phyloP scores from a whole-genome alignment of 495 filamentous ascomycete species.

The Penicillium subrubescens region DNA sequence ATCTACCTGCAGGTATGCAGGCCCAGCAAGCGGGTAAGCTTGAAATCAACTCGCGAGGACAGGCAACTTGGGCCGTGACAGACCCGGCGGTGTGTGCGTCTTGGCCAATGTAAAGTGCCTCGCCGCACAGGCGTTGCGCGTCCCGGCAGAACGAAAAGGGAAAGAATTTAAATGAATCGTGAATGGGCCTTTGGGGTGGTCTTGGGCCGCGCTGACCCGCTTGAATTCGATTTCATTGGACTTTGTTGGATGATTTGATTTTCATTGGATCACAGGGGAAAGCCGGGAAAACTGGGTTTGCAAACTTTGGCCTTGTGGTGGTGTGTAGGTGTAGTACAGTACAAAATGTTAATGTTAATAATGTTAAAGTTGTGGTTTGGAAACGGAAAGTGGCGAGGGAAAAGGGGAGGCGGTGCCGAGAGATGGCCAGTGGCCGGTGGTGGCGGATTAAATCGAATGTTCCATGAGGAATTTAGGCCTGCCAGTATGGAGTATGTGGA shows the following conservation, averaged over 20 bases:
- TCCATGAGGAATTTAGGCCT: not conserved
- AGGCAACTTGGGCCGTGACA: not conserved
- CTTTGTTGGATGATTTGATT: not conserved
- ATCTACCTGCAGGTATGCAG: not conserved
- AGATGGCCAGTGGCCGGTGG: not conserved
- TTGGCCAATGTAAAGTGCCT: constrained; percentile 1
- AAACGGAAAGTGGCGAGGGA: not conserved
- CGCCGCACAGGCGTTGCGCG: constrained; percentile 10
- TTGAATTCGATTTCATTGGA: not conserved
- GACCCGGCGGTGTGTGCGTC: constrained; percentile 7
- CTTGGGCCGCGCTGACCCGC: constrained; percentile 14
- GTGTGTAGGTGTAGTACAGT: not conserved
- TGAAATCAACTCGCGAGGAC: not conserved
- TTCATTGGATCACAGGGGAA: not conserved
- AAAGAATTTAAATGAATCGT: not conserved
- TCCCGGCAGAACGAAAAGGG: constrained; percentile 16
- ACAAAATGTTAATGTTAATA: too few species aligned
- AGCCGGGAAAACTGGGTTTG: not conserved
- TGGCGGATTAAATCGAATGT: not conserved
- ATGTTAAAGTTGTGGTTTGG: not conserved
- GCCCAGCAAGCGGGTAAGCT: not conserved
- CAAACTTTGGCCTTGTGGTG: not conserved
- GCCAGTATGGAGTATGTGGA: not conserved
- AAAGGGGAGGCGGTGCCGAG: not conserved
- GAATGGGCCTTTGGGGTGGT: not conserved